phyloP scores from a whole-genome alignment of 148 eudicot species.

The Nepenthes mirabilis region DNA sequence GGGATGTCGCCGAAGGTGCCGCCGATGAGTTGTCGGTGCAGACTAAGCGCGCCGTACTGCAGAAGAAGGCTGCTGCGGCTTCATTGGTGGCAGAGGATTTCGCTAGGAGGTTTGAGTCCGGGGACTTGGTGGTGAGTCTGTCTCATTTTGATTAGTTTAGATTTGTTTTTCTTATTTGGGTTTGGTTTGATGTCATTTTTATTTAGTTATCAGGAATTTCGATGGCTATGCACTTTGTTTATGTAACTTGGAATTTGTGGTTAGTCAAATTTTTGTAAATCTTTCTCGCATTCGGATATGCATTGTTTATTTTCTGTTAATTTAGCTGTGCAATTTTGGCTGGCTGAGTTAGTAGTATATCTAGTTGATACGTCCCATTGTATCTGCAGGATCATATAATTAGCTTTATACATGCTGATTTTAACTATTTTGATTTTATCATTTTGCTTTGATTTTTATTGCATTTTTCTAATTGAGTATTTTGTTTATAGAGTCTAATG shows the following conservation, averaged over 20 bases:
- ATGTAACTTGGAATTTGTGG: neutral
- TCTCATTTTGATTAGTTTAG: neutral
- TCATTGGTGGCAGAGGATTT: constrained; percentile 74
- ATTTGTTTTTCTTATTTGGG: constrained; percentile 1
- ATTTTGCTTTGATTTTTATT: too few species aligned
- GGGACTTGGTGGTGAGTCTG: constrained; percentile 32
- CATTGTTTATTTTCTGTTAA: too few species aligned
- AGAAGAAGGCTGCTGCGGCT: constrained; percentile 68
- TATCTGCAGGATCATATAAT: too few species aligned
- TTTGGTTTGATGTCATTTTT: neutral
- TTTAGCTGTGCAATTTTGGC: too few species aligned
- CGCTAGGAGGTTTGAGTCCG: constrained; percentile 59
- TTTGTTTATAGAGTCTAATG: too few species aligned
- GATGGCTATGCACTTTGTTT: neutral
- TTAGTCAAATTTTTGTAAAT: too few species aligned
- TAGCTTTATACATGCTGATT: too few species aligned
- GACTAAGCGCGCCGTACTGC: constrained; percentile 67
- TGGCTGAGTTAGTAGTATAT: too few species aligned
- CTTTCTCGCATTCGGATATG: too few species aligned
- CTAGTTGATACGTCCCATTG: too few species aligned
- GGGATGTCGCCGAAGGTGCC: neutral
- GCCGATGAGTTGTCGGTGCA: constrained; percentile 44
- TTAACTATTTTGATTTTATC: too few species aligned
- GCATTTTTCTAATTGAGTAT: too few species aligned
- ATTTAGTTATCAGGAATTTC: neutral